These are phyloP conservation scores for Rhinocladiella similis DNA, from an alignment of 2,329 filamentous ascomycete genomes.

Conservation along the genomic window DNA sequence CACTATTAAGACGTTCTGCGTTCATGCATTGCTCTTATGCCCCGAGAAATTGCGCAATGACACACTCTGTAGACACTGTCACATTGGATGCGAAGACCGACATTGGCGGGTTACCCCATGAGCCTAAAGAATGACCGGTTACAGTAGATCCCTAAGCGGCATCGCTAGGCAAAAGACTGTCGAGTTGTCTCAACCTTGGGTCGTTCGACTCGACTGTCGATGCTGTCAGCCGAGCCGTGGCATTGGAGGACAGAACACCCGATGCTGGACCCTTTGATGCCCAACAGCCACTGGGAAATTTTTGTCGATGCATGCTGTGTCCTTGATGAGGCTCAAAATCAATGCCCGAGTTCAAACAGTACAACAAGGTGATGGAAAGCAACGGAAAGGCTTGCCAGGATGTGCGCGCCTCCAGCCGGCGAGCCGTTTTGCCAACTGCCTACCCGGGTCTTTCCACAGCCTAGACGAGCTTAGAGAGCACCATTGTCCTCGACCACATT, in stretches of 20 bases:
- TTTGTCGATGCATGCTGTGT: neutral
- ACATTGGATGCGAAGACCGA: constrained; percentile 8
- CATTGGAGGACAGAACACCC: no score
- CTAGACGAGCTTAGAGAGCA: neutral
- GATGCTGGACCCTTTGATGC: no score
- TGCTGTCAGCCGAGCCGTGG: neutral
- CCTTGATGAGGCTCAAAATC: neutral
- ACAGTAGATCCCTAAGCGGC: constrained; percentile 11
- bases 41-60: constrained; percentile 2
- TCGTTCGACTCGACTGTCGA: neutral
- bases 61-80: neutral
- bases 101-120: constrained; percentile 15
- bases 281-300: no score
- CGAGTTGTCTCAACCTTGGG: neutral
- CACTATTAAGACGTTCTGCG: no score
- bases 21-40: neutral
- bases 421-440: neutral
- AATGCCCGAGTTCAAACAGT: neutral
- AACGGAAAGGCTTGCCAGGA: neutral
- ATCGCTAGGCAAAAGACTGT: constrained; percentile 10
- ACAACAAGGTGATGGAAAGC: neutral
- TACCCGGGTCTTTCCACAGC: neutral
- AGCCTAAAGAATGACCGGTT: constrained; percentile 15
- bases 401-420: neutral
- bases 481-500: neutral